Evolutionary conservation across 2,329 filamentous ascomycete genomes (phyloP).

Genomic region (Thielaviopsis musarum): DNA sequence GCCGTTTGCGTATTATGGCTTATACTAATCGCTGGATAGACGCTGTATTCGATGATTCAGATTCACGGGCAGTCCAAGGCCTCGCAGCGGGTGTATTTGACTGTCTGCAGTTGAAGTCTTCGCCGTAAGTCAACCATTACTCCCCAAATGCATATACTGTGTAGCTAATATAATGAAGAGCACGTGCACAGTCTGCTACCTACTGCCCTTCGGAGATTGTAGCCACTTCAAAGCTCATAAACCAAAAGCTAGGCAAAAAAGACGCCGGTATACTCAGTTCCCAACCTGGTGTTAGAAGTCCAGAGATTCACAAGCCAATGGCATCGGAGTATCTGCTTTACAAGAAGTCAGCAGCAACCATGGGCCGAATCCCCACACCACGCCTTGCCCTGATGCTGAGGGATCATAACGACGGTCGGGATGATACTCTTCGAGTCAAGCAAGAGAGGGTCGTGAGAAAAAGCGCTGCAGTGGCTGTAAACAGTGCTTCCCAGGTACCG

Average conservation of each 20-base stretch:
- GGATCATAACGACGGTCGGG: background rate
- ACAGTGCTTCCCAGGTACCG: background rate
- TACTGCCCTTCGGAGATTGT: no score
- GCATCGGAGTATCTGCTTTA: background rate
- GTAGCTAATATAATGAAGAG: no score
- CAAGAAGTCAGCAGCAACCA: background rate
- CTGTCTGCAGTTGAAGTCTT: background rate
- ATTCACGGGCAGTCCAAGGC: constrained; percentile 16
- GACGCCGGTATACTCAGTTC: no score
- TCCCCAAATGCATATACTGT: background rate
- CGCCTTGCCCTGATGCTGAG: background rate
- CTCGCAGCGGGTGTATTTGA: constrained; percentile 3
- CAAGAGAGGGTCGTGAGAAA: background rate
- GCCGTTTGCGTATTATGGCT: background rate
- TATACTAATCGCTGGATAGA: constrained; percentile 13
- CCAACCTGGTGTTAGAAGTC: background rate
- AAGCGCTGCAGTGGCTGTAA: background rate
- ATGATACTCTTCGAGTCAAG: background rate
- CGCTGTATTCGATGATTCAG: constrained; percentile 18
- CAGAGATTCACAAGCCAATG: no score
- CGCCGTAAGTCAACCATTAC: background rate
- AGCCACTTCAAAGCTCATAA: background rate
- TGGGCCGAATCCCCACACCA: background rate
- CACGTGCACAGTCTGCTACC: no score
- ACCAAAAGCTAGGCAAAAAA: no score